Percentiles rank a stretch among this genome's conserved stretches.
Evolutionary conservation across 352 stramenopile genomes (phyloP).

Genomic region (Phytophthora capsici): DNA sequence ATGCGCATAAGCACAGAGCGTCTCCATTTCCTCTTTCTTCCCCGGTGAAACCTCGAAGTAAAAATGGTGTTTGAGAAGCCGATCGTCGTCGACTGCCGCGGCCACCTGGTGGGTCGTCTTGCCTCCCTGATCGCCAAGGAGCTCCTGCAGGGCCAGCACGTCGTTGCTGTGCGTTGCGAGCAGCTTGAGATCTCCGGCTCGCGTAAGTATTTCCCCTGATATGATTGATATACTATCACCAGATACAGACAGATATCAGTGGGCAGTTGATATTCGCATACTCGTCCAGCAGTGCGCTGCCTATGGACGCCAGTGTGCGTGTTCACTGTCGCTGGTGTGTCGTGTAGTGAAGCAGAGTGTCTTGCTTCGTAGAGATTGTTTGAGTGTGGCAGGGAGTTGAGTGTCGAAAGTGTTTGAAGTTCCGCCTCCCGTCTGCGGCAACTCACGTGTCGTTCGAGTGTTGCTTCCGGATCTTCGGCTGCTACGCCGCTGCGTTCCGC

Average conservation of each 20-base stretch:
- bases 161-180: slow-evolving; percentile 98
- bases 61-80: slow-evolving; percentile 95
- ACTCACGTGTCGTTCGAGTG: slow-evolving; percentile 11
- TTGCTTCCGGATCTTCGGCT: slow-evolving; percentile 16
- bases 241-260: slow-evolving; percentile 18
- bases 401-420: slow-evolving; percentile 22
- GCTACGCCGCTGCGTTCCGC: slow-evolving; percentile 14
- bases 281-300: slow-evolving; percentile 9
- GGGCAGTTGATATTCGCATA: neutral
- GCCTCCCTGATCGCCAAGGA: slow-evolving; percentile 99
- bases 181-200: slow-evolving; percentile 99
- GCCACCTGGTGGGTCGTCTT: slow-evolving; percentile 98
- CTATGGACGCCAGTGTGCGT: slow-evolving; percentile 10
- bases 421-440: slow-evolving; percentile 1
- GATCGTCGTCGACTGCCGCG: slow-evolving; percentile 98
- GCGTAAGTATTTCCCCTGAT: slow-evolving; percentile 63
- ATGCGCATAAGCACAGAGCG: neutral
- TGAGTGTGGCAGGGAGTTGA: slow-evolving; percentile 33
- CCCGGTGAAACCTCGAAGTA: slow-evolving; percentile 49
- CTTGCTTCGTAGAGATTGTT: slow-evolving; percentile 32
- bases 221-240: neutral
- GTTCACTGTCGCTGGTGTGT: neutral
- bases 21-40: slow-evolving; percentile 78
- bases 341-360: slow-evolving; percentile 27
- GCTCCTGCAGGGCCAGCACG: slow-evolving; percentile 98